phyloP scores from a whole-genome alignment of 352 stramenopile genomes.

The Phytopythium cucurbitacearum region DNA sequence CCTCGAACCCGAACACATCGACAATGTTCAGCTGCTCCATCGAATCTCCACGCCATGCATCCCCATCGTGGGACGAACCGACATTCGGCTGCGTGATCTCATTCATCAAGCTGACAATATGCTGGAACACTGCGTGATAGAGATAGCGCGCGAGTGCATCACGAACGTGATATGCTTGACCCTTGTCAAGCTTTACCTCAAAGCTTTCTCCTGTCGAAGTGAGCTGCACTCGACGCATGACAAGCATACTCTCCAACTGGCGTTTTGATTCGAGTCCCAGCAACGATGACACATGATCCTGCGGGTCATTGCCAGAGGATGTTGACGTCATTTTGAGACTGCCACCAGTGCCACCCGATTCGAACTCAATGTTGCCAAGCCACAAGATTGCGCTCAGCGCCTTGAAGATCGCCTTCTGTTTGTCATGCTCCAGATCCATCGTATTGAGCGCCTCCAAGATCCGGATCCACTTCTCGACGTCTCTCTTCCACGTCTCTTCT shows the following conservation, averaged over 20 bases:
- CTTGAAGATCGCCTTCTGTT: conserved; percentile 52
- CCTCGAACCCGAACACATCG: conserved; percentile 77
- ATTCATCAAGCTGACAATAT: conserved; percentile 47
- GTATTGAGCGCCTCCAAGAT: conserved; percentile 44
- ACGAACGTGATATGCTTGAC: conserved; percentile 38
- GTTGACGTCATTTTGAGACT: conserved; percentile 19
- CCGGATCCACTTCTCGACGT: conserved; percentile 60
- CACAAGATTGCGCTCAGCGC: conserved; percentile 66
- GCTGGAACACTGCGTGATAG: conserved; percentile 47
- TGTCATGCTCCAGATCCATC: conserved; percentile 27
- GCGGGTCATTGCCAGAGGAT: conserved; percentile 8
- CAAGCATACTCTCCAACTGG: conserved; percentile 35
- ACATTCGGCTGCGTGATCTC: conserved; percentile 14
- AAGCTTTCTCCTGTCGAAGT: conserved; percentile 47
- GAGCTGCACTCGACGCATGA: conserved; percentile 38
- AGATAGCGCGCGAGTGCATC: conserved; percentile 58
- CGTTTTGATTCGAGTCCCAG: conserved; percentile 26
- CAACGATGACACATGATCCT: conserved; percentile 23
- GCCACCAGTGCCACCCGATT: conserved; percentile 10
- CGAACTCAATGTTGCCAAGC: conserved; percentile 65
- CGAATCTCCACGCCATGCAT: neutral
- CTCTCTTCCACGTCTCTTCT: conserved; percentile 46
- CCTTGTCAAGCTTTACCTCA: conserved; percentile 40
- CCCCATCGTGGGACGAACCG: too few relatives aligned
- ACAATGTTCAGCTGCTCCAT: conserved; percentile 27